Conservation (phyloP, 805 yeast genomes). For the Myxozyma monticola region DNA sequence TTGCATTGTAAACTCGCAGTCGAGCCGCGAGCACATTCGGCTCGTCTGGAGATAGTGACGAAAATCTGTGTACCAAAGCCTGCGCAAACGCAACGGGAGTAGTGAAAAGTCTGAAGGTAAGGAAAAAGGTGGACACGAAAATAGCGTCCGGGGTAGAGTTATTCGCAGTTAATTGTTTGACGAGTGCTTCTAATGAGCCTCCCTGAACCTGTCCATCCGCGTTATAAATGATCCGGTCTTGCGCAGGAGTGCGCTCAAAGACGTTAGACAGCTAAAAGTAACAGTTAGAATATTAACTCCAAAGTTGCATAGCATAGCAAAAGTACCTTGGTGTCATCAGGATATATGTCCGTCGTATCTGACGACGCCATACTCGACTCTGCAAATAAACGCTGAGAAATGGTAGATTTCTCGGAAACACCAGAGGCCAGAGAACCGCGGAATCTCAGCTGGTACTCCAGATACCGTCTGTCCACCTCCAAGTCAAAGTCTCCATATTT, state of each 20-base stretch:
- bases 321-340: too few relatives aligned
- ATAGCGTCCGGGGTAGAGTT: constrained; percentile 53
- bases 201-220: constrained; percentile 74
- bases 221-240: constrained; percentile 48
- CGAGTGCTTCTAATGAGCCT: constrained; percentile 74
- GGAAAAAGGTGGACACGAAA: constrained; percentile 66
- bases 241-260: constrained; percentile 12
- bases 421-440: too few relatives aligned
- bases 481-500: constrained; percentile 37
- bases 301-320: too few relatives aligned
- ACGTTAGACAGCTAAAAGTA: too few relatives aligned
- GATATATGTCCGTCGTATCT: too few relatives aligned
- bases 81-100: constrained; percentile 62
- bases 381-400: too few relatives aligned
- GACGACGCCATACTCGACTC: too few relatives aligned
- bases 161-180: constrained; percentile 80
- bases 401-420: too few relatives aligned
- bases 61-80: constrained; percentile 62
- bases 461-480: constrained; percentile 18
- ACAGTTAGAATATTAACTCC: too few relatives aligned
- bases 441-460: constrained; percentile 8
- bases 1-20: constrained; percentile 55
- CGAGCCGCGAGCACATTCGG: constrained; percentile 19
- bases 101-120: constrained; percentile 76
- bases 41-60: constrained; percentile 35